These are phyloP conservation scores for Fusarium compactum DNA, from an alignment of 2,329 filamentous ascomycete species.

Conservation along the genomic window DNA sequence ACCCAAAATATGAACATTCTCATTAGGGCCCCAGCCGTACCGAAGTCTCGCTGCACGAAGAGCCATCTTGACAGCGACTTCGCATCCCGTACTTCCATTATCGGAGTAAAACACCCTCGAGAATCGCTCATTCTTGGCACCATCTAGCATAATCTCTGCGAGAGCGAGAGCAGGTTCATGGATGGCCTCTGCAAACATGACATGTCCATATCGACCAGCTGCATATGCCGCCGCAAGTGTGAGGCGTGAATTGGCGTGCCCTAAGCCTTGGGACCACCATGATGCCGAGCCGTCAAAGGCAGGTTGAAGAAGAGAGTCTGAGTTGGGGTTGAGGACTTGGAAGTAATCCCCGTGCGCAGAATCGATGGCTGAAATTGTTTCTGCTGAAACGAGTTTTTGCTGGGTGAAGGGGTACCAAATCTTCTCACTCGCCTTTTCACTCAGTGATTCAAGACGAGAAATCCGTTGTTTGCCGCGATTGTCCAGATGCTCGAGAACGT, in stretches of 20 bases:
- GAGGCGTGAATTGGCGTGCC: conserved; percentile 79
- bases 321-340: conserved; percentile 62
- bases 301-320: conserved; percentile 53
- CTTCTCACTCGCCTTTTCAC: conserved; percentile 67
- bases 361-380: conserved; percentile 80
- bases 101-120: conserved; percentile 84
- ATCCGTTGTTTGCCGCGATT: conserved; percentile 68
- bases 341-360: conserved; percentile 85
- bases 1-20: conserved; percentile 76
- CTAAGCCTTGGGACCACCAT: conserved; percentile 92
- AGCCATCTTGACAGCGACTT: conserved; percentile 89
- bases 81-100: conserved; percentile 84
- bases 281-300: conserved; percentile 88
- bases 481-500: conserved; percentile 65
- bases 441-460: conserved; percentile 70
- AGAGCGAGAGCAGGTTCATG: conserved; percentile 81
- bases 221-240: conserved; percentile 83
- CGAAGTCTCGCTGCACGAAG: conserved; percentile 74
- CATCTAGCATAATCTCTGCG: conserved; percentile 71
- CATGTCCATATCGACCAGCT: conserved; percentile 85
- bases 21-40: conserved; percentile 72
- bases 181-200: conserved; percentile 87
- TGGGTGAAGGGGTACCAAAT: conserved; percentile 94
- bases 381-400: conserved; percentile 71
- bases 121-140: conserved; percentile 73